Base-by-base conservation (phyloP, 2,329 filamentous ascomycete species). In the Pseudopyrenochaeta lycopersici region DNA sequence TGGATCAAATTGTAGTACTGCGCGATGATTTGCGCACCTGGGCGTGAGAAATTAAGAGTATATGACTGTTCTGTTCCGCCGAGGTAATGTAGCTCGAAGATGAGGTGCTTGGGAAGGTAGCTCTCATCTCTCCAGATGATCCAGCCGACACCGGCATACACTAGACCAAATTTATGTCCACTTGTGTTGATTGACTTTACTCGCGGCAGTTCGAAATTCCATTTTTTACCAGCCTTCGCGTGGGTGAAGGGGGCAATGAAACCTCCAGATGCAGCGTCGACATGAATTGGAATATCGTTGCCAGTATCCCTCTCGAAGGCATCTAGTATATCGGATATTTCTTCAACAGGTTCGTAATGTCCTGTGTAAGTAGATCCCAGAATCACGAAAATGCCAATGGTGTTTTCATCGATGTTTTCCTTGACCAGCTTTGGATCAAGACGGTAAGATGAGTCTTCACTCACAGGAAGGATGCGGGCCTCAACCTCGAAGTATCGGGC, bases 1-100 rank as follows among this genome's bases (percentile, higher is more conserved):
- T 90, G 88, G 54, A 91, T 86, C 11, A 91, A 78, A 63, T 91
- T 90, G 67, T 90, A 91, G 73, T 91, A 91, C 67, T 91, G 89
- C 0, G 82, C 87, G 55, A 90, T 86, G 51, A 91, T 80, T 56
- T 90, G 88, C 0, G 86, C 85, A 2, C 88, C 88, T 0, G 88
- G 88, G 0, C 88, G 84, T 1, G 87, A 90, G 77, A 91, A 91
- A 75, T 90, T 91, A 17, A 91, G 80, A 0, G 88, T 90, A 73
- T 86, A 91, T 1, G 85, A 87, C 66, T 89, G 83, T 64, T 90
- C 87, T 0, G 86, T 88, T n/a, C 88, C 87, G 32, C 88, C 88
- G 0, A 91, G 82, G 65, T 91, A 91, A 70, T 86, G 85, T 15
- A 91, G 80, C 70, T 90, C 85, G 70, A 91, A 91, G 57, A 90